A percentile compares a stretch with the other conserved stretches of the same genome.
These are phyloP conservation scores for Eimeria acervulina DNA, from an alignment of 169 alveolate genomes.

Conservation along the genomic window DNA sequence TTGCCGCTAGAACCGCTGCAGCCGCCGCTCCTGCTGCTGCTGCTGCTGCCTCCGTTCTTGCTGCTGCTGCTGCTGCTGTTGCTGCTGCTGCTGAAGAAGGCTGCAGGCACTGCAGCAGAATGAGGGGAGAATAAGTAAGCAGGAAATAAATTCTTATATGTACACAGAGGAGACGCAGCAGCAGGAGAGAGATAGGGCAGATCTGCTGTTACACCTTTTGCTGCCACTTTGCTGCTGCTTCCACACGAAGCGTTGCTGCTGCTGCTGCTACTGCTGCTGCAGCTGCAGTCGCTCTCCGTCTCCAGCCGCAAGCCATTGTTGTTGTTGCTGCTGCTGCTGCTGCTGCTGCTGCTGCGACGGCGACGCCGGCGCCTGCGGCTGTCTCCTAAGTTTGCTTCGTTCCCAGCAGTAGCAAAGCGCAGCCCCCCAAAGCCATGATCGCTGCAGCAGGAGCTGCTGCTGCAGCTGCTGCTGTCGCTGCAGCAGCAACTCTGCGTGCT, in stretches of 20 bases:
- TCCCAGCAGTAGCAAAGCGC: not conserved
- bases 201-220: not conserved
- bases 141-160: not conserved
- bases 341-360: slow-evolving; percentile 4
- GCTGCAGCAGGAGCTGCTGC: slow-evolving; percentile 19
- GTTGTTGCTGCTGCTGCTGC: slow-evolving; percentile 16
- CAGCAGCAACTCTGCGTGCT: not conserved
- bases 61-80: no score
- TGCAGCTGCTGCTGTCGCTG: slow-evolving; percentile 13
- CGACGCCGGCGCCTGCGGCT: not conserved
- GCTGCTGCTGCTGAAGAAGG: no score
- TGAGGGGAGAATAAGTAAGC: not conserved
- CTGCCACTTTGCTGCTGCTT: not conserved
- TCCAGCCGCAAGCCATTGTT: not conserved
- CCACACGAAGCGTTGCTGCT: not conserved
- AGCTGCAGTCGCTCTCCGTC: not conserved
- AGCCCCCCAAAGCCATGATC: not conserved
- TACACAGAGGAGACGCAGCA: not conserved
- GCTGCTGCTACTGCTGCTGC: slow-evolving; percentile 16
- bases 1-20: not conserved
- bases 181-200: not conserved
- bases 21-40: slow-evolving; percentile 14
- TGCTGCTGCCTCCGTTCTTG: not conserved
- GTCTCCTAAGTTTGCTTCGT: not conserved
- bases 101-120: not conserved